Evolutionary conservation across 192 early-diverging fungal species (phyloP), one percentile per base, ranked within the genome.

Genomic region (Tieghemiomyces parasiticus): DNA sequence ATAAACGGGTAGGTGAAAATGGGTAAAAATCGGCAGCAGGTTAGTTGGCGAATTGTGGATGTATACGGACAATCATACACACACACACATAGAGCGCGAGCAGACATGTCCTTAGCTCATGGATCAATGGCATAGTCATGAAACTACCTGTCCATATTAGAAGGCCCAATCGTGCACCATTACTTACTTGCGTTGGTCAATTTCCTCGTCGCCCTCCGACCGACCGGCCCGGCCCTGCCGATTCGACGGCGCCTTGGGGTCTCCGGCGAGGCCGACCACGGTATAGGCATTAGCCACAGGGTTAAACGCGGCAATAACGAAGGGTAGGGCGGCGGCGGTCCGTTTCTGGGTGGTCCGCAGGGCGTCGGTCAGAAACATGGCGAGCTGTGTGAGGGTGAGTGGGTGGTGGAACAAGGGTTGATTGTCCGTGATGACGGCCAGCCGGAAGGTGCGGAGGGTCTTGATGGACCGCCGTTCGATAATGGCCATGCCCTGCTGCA

Each of bases 391-490:
- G 28, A 95, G 71, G 12, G 78, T 80, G 24, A 83, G 63, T 9
- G 80, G 77, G 33, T 78, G 75, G 58, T 73, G 71, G 45, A 86
- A 83, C n/a, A 79, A 54, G 0, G 71, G 61, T 33, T 81, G 59
- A 50, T 73, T 73, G 46, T 83, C 82, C 55, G 73, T 74, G 19
- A 92, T 67, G 20, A 88, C 77, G 22, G 84, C 82, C 28, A 91
- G 70, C 10, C 89, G 84, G 61, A 92, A 92, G 0, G 70, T 74
- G 24, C 75, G 76, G 10, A 92, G 68, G 0, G 83, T 83, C 63
- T 86, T 86, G 26, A 89, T 80, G 1, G 76, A 72, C 63, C 84
- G 78, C 51, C 90, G 87, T 46, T 92, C 89, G 26, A 97, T 78
- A 49, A 97, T 82, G 10, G 80, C 64, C 0, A 86, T 71, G 33